Evolutionary conservation across 2,329 filamentous ascomycete species (phyloP).

Genomic region (Trichoderma harzianum): DNA sequence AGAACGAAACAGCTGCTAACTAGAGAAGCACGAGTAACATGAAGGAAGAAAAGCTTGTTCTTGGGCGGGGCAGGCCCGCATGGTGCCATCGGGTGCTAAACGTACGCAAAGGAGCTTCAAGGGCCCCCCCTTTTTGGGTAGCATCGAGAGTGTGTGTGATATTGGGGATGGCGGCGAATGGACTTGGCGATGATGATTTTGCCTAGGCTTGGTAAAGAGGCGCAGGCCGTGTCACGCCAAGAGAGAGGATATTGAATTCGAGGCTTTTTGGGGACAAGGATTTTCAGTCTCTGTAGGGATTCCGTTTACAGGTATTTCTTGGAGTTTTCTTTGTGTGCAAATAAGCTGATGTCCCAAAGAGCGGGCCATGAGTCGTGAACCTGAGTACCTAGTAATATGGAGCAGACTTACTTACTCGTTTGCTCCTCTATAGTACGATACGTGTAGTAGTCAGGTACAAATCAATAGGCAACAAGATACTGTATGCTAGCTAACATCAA

Average conservation of each 20-base stretch:
- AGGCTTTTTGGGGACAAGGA: not conserved
- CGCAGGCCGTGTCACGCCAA: not conserved
- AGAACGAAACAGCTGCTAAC: not conserved
- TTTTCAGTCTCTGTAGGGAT: not conserved
- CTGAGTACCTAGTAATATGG: not conserved
- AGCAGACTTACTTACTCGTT: not conserved
- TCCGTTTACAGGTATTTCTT: not conserved
- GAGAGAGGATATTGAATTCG: not conserved
- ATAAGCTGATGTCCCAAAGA: not conserved
- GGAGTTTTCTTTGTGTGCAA: not conserved
- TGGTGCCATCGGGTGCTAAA: constrained; percentile 19
- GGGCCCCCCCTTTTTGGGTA: constrained; percentile 4
- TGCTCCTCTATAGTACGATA: not conserved
- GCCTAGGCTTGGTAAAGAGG: not conserved
- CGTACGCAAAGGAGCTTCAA: constrained; percentile 12
- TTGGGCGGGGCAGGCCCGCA: constrained; percentile 10
- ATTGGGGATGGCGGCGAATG: not conserved
- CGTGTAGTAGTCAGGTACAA: not conserved
- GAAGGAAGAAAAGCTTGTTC: constrained; percentile 9
- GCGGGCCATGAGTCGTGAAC: not conserved
- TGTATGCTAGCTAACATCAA: not conserved
- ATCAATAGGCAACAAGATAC: too few relatives aligned
- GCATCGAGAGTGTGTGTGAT: not conserved
- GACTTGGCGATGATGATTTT: not conserved
- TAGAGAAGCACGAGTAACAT: not conserved